These are phyloP conservation scores for Cercospora zeina DNA, from an alignment of 2,329 filamentous ascomycete genomes.

Conservation along the genomic window DNA sequence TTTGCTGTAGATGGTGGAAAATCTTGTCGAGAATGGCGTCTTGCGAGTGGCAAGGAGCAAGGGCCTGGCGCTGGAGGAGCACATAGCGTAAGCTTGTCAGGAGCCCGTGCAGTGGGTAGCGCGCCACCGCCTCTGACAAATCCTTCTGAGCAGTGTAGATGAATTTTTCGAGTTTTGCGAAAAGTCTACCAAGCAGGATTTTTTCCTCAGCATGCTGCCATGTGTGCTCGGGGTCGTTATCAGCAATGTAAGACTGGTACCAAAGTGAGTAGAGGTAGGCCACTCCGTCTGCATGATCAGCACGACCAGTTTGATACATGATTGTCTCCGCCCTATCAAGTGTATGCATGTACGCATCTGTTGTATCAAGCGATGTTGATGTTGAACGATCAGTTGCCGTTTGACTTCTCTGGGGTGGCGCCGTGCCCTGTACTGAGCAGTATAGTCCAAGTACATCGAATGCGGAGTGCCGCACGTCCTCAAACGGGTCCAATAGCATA, in stretches of 20 bases:
- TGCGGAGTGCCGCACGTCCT: slow-evolving; percentile 72
- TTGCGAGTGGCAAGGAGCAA: neutral
- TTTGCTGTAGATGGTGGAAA: slow-evolving; percentile 57
- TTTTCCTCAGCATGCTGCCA: slow-evolving; percentile 23
- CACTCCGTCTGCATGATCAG: slow-evolving; percentile 89
- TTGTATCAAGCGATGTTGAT: neutral
- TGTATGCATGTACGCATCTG: neutral
- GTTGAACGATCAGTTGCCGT: neutral
- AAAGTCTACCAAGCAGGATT: slow-evolving; percentile 46
- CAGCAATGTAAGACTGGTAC: slow-evolving; percentile 43
- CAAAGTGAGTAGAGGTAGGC: slow-evolving; percentile 73
- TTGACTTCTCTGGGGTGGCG: neutral
- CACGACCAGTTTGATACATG: slow-evolving; percentile 72
- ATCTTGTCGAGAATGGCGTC: slow-evolving; percentile 13
- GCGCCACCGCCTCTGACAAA: slow-evolving; percentile 60
- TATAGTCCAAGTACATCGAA: slow-evolving; percentile 46
- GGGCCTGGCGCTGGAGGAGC: slow-evolving; percentile 30
- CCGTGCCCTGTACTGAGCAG: neutral
- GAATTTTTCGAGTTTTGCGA: slow-evolving; percentile 65
- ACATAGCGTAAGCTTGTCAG: slow-evolving; percentile 40
- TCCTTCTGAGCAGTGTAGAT: slow-evolving; percentile 63
- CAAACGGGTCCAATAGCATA: slow-evolving; percentile 84
- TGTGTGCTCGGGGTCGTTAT: neutral
- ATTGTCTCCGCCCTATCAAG: slow-evolving; percentile 50
- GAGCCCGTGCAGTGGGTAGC: slow-evolving; percentile 49